A percentile compares a stretch with the other conserved stretches of the same genome.
Evolutionary conservation across 805 yeast genomes (phyloP).

Genomic region (baker's yeast (Saccharomyces cerevisiae)): DNA sequence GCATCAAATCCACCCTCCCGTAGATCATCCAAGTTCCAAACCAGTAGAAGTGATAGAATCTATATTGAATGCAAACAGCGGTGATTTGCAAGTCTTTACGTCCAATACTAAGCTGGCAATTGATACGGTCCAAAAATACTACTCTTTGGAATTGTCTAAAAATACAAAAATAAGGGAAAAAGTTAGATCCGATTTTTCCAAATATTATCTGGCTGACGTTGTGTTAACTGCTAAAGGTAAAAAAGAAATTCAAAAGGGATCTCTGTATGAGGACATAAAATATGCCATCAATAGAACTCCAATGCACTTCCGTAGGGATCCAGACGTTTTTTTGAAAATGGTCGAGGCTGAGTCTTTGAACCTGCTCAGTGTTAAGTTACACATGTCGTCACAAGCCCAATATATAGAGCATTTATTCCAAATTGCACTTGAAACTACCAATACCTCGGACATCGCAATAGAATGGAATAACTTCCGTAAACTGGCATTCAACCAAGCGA

Average conservation of each 20-base stretch:
- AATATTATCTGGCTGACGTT: conserved; percentile 61
- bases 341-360: conserved; percentile 82
- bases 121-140: conserved; percentile 65
- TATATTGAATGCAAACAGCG: conserved; percentile 28
- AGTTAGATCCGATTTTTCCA: conserved; percentile 53
- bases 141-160: conserved; percentile 70
- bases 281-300: conserved; percentile 79
- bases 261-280: conserved; percentile 82
- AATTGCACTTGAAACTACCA: conserved; percentile 61
- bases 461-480: conserved; percentile 79
- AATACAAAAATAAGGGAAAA: conserved; percentile 73
- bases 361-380: conserved; percentile 55
- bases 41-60: conserved; percentile 55
- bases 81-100: conserved; percentile 36
- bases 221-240: conserved; percentile 77
- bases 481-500: conserved; percentile 54
- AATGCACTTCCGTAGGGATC: conserved; percentile 61
- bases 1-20: conserved; percentile 61
- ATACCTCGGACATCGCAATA: conserved; percentile 63
- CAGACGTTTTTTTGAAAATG: conserved; percentile 83
- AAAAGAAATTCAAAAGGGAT: conserved; percentile 65
- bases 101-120: conserved; percentile 50
- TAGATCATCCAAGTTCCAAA: conserved; percentile 47
- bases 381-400: conserved; percentile 33
- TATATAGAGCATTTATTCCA: conserved; percentile 41